A percentile compares a stretch with the other conserved stretches of the same genome.
Conservation (phyloP, 1,139 yeast species). For the Pichia sp. region DNA sequence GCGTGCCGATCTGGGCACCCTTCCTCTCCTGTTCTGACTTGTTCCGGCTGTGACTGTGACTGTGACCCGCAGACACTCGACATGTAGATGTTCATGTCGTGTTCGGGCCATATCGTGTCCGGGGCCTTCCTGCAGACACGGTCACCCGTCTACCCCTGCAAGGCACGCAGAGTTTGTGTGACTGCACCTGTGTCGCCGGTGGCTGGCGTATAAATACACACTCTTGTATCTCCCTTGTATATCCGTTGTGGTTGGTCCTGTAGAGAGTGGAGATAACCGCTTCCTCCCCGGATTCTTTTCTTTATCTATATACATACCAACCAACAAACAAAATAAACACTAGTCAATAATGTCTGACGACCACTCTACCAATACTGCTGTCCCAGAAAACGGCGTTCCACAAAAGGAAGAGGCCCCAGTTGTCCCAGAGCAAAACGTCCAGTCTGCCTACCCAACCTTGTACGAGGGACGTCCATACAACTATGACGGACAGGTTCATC, state of each 20-base stretch:
- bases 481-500: conserved; percentile 20
- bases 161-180: background rate
- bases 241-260: background rate
- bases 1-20: too few relatives aligned
- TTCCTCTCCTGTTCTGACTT: too few relatives aligned
- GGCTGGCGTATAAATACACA: background rate
- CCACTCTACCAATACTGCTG: conserved; percentile 26
- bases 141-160: background rate
- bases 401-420: conserved; percentile 16
- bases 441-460: conserved; percentile 12
- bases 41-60: too few relatives aligned
- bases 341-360: conserved; percentile 22
- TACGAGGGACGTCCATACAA: conserved; percentile 19
- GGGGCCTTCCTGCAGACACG: background rate
- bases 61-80: too few relatives aligned
- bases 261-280: too few relatives aligned
- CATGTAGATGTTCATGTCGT: too few relatives aligned
- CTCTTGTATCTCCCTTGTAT: background rate
- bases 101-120: too few relatives aligned
- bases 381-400: conserved; percentile 15
- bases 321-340: background rate
- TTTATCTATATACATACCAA: background rate
- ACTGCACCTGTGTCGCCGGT: background rate
- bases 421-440: conserved; percentile 4
- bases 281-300: background rate